Percentiles rank a stretch among this genome's conserved stretches.
These are phyloP conservation scores for Hirsutella minnesotensis DNA, from an alignment of 2,329 filamentous ascomycete species.

Conservation along the genomic window DNA sequence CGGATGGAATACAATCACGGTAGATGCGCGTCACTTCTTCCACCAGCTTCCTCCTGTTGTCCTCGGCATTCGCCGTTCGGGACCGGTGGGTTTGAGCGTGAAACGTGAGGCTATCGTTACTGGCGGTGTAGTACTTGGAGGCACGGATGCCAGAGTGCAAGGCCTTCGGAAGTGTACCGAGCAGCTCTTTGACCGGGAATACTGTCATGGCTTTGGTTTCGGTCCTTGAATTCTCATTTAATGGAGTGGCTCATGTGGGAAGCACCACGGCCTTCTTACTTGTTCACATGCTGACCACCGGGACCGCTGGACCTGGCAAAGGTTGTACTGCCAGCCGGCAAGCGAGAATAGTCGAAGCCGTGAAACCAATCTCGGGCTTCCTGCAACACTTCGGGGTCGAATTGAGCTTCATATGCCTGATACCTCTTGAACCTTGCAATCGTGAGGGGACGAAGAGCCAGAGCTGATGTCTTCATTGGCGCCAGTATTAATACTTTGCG, in stretches of 20 bases:
- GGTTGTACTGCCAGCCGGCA: conserved; percentile 40
- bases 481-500: background rate
- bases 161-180: conserved; percentile 31
- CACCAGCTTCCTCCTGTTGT: conserved; percentile 37
- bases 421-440: conserved; percentile 22
- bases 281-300: conserved; percentile 51
- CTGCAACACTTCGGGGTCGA: conserved; percentile 37
- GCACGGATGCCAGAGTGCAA: conserved; percentile 33
- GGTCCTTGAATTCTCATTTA: conserved; percentile 28
- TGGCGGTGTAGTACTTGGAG: conserved; percentile 41
- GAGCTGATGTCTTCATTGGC: background rate
- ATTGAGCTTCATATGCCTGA: conserved; percentile 34
- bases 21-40: conserved; percentile 38
- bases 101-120: conserved; percentile 40
- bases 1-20: conserved; percentile 30
- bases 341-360: conserved; percentile 26
- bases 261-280: conserved; percentile 32
- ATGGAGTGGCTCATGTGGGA: background rate
- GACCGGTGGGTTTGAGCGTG: conserved; percentile 43
- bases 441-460: background rate
- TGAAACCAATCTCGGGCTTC: conserved; percentile 41
- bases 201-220: conserved; percentile 46
- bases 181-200: conserved; percentile 36
- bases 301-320: conserved; percentile 49
- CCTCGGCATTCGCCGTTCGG: conserved; percentile 36